A percentile compares a stretch with the other conserved stretches of the same genome.
phyloP scores from a whole-genome alignment of 257 asterid genomes.

The Ligustrum vulgare region DNA sequence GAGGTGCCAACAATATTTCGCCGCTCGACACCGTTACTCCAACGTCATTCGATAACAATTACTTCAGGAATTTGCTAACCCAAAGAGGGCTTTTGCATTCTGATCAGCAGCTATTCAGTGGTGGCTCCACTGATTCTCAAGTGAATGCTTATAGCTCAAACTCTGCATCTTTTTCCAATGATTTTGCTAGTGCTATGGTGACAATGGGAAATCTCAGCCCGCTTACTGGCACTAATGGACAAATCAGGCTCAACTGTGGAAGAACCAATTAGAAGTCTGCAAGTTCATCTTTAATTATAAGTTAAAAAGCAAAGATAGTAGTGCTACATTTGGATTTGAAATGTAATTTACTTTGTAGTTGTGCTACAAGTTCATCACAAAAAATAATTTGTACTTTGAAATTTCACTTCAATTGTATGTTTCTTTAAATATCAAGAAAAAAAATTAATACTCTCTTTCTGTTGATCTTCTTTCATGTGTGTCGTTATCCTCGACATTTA shows the following conservation, averaged over 20 bases:
- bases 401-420: background rate
- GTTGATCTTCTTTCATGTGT: background rate
- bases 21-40: constrained; percentile 49
- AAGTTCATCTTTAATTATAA: background rate
- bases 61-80: constrained; percentile 37
- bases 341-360: background rate
- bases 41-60: constrained; percentile 44
- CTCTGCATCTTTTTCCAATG: constrained; percentile 44
- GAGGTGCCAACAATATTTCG: constrained; percentile 42
- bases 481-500: background rate
- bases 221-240: constrained; percentile 58
- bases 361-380: background rate
- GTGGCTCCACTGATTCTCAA: constrained; percentile 60
- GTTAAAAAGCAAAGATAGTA: background rate
- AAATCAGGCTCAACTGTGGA: constrained; percentile 66
- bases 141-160: constrained; percentile 52
- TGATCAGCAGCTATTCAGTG: constrained; percentile 61
- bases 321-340: background rate
- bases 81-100: constrained; percentile 62
- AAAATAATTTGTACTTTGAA: background rate
- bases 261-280: constrained; percentile 32
- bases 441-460: background rate
- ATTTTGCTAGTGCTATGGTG: constrained; percentile 72
- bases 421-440: background rate
- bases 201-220: constrained; percentile 74